A percentile compares a stretch with the other conserved stretches of the same genome.
Conservation (phyloP, 2,329 filamentous ascomycete genomes). For the Xylariaceae sp. region DNA sequence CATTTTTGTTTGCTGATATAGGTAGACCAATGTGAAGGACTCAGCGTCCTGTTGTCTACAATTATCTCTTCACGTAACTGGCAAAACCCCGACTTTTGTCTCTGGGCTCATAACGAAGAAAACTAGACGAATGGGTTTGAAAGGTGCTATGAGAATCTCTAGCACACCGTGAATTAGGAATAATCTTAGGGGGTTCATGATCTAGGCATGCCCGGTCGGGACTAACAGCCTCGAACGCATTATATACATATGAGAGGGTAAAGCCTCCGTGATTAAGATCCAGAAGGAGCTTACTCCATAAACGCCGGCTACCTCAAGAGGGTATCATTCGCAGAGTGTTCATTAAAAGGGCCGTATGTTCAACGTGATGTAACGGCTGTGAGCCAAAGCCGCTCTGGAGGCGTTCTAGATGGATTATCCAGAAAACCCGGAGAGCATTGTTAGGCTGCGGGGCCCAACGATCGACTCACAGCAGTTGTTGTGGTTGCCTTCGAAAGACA, state of each 20-base stretch:
- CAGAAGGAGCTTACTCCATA: neutral
- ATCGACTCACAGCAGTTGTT: neutral
- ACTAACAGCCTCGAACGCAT: neutral
- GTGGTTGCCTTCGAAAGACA: neutral
- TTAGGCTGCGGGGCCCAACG: neutral
- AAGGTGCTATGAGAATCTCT: neutral
- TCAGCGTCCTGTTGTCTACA: no score
- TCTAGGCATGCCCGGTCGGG: neutral
- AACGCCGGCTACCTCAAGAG: constrained; percentile 7
- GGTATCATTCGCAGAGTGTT: constrained; percentile 10
- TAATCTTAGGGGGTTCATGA: neutral
- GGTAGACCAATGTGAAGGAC: no score
- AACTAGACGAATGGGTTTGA: neutral
- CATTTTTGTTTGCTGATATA: no score
- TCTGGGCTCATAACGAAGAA: no score
- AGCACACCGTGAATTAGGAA: no score
- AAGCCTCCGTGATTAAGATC: neutral
- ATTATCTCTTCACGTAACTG: no score
- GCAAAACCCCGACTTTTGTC: no score
- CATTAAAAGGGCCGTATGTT: neutral
- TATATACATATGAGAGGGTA: neutral
- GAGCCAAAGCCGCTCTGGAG: neutral
- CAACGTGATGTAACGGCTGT: neutral
- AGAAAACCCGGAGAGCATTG: neutral
- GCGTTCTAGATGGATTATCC: neutral